Percentiles rank a stretch among this genome's conserved stretches.
These are phyloP conservation scores for Apostasia shenzhenica DNA, from an alignment of 106 monocot species.

Conservation along the genomic window DNA sequence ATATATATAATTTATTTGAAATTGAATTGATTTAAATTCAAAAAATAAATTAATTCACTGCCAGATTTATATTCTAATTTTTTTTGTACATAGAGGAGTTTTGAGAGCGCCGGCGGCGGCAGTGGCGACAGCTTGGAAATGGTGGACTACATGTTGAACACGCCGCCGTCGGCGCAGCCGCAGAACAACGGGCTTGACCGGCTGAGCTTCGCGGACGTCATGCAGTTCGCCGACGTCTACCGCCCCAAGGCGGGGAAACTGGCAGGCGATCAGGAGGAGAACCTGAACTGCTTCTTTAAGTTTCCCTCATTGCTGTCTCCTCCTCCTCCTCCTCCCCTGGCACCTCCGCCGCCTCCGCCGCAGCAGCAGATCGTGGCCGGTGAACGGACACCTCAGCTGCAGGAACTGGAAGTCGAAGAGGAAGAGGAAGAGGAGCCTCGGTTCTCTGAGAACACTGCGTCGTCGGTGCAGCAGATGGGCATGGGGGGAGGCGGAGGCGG, in stretches of 20 bases:
- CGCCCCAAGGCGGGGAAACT: neutral
- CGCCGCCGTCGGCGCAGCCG: conserved; percentile 2
- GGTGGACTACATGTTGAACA: conserved; percentile 58
- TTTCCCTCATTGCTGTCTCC: conserved; percentile 13
- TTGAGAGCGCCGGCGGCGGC: neutral
- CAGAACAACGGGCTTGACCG: conserved; percentile 17
- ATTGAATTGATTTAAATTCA: too few relatives aligned
- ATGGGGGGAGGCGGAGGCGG: neutral
- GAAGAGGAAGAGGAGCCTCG: conserved; percentile 9
- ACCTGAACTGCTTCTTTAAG: conserved; percentile 31
- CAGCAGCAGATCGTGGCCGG: neutral
- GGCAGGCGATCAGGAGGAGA: conserved; percentile 15
- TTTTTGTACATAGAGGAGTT: neutral
- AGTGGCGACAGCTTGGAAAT: conserved; percentile 26
- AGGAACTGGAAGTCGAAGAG: conserved; percentile 1
- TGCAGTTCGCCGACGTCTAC: conserved; percentile 77
- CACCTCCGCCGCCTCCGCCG: neutral
- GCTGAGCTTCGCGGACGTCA: conserved; percentile 70
- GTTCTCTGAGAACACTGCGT: conserved; percentile 12
- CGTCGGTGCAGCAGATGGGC: neutral
- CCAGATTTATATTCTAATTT: too few relatives aligned
- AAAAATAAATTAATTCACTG: too few relatives aligned
- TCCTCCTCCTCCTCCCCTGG: neutral
- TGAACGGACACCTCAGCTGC: neutral
- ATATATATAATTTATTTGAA: too few relatives aligned